A percentile compares a stretch with the other conserved stretches of the same genome.
These are phyloP conservation scores for Chrysoporthe cubensis DNA, from an alignment of 2,329 filamentous ascomycete species.

Conservation along the genomic window DNA sequence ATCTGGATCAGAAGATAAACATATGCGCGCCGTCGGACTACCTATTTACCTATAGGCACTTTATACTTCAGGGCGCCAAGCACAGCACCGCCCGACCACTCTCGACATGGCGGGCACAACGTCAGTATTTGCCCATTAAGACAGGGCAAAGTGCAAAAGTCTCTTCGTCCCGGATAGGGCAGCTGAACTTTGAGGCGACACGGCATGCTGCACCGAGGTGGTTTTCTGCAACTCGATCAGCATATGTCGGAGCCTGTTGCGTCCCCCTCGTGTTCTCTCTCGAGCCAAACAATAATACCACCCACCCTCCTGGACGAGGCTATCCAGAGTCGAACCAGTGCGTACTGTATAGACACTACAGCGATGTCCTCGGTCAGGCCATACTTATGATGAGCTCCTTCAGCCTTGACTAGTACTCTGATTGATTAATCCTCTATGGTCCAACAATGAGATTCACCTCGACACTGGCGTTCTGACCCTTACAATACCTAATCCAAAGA, in stretches of 20 bases:
- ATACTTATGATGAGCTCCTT: slow-evolving; percentile 1
- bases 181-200: slow-evolving; percentile 3
- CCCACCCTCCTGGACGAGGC: background rate
- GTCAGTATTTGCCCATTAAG: background rate
- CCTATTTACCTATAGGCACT: background rate
- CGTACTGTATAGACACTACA: background rate
- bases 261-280: background rate
- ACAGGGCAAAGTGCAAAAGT: background rate
- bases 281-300: background rate
- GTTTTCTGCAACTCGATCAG: slow-evolving; percentile 3
- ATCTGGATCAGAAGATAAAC: background rate
- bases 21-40: background rate
- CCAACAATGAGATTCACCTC: background rate
- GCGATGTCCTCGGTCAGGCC: background rate
- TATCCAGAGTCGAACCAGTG: background rate
- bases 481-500: background rate
- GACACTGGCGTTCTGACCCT: background rate
- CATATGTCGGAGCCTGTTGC: background rate
- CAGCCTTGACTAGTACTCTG: background rate
- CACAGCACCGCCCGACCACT: background rate
- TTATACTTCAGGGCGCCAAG: background rate
- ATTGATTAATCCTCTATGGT: background rate
- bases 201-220: slow-evolving; percentile 8
- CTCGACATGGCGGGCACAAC: background rate
- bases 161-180: background rate